Conservation (phyloP, 768 basidiomycete species). For the Ramaria sp. region DNA sequence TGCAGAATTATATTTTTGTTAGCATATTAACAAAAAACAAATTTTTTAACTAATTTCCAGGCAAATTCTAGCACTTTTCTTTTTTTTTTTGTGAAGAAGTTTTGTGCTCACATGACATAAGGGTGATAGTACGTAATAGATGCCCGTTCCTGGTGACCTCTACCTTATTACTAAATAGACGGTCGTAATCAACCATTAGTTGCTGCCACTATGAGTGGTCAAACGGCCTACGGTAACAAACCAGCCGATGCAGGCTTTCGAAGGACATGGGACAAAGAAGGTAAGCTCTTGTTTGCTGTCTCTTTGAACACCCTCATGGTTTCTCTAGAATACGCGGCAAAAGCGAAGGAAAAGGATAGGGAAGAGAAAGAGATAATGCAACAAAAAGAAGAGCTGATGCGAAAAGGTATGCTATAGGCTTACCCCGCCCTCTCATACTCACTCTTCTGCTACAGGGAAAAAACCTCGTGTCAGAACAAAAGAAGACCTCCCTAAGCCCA, state of each 20-base stretch:
- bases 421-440: neutral
- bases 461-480: constrained; percentile 56
- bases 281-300: constrained; percentile 14
- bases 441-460: constrained; percentile 49
- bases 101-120: no score
- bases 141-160: no score
- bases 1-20: no score
- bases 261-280: constrained; percentile 93
- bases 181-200: neutral
- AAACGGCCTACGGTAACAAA: constrained; percentile 16
- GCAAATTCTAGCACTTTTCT: no score
- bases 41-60: no score
- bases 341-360: constrained; percentile 69
- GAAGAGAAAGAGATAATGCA: constrained; percentile 77
- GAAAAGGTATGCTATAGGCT: constrained; percentile 47
- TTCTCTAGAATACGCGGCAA: constrained; percentile 32
- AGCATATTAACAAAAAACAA: no score
- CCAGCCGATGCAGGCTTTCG: constrained; percentile 63
- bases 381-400: constrained; percentile 74
- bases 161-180: neutral
- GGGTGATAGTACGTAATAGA: no score
- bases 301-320: no score
- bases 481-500: constrained; percentile 85
- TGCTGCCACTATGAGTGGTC: neutral
- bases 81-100: no score